Evolutionary conservation across 2,329 filamentous ascomycete species (phyloP).

Genomic region (Meredithiella fracta): DNA sequence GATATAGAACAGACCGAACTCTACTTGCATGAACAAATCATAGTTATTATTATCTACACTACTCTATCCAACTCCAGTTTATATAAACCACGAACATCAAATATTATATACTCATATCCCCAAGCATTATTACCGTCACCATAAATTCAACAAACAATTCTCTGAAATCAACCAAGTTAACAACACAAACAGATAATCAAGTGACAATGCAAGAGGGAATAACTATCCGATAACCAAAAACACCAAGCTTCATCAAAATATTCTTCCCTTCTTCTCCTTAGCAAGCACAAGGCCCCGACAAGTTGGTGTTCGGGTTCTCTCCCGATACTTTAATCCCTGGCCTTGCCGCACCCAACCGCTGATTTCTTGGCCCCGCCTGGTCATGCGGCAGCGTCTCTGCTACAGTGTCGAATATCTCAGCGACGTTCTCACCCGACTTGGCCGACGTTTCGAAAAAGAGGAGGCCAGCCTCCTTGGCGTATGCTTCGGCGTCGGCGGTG

Average conservation of each 20-base stretch:
- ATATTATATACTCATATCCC: too few relatives aligned
- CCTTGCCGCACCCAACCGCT: slow-evolving; percentile 44
- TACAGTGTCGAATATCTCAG: slow-evolving; percentile 90
- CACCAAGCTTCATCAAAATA: neutral
- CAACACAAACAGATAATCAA: neutral
- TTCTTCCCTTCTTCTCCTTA: slow-evolving; percentile 21
- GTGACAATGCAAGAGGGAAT: neutral
- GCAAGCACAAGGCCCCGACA: slow-evolving; percentile 39
- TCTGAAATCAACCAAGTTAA: neutral
- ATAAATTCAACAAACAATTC: neutral
- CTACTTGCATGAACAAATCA: too few relatives aligned
- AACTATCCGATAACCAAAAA: slow-evolving; percentile 1
- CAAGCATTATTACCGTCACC: neutral
- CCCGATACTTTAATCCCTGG: slow-evolving; percentile 40
- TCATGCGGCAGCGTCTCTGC: slow-evolving; percentile 95
- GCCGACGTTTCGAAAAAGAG: slow-evolving; percentile 98
- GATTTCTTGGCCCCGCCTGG: slow-evolving; percentile 80
- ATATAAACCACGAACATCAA: too few relatives aligned
- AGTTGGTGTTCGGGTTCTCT: slow-evolving; percentile 41
- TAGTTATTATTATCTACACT: too few relatives aligned
- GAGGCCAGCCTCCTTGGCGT: slow-evolving; percentile 80
- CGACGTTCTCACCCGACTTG: slow-evolving; percentile 92
- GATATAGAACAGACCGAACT: too few relatives aligned
- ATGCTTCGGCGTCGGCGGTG: slow-evolving; percentile 82
- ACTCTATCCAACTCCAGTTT: too few relatives aligned